These are phyloP conservation scores for Datisca glomerata DNA, from an alignment of 306 rosid species.

Conservation along the genomic window DNA sequence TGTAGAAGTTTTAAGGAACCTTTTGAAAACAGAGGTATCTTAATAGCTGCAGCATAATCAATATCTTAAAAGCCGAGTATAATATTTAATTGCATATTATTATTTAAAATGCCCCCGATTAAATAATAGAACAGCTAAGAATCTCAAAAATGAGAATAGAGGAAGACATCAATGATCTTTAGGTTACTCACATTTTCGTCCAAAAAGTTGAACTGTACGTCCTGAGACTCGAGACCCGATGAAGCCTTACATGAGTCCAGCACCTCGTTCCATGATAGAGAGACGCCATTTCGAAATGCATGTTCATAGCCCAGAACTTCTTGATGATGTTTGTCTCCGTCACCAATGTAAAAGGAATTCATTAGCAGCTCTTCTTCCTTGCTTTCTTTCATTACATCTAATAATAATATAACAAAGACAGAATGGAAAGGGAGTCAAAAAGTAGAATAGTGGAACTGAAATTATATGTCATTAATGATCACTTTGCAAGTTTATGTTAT, in stretches of 20 bases:
- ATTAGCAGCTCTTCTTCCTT: slow-evolving; percentile 17
- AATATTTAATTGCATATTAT: background rate
- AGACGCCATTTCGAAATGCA: slow-evolving; percentile 28
- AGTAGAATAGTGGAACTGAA: too few species aligned
- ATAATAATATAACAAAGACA: too few species aligned
- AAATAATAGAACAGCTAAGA: background rate
- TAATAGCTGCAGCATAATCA: too few species aligned
- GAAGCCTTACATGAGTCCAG: slow-evolving; percentile 25
- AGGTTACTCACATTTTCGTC: slow-evolving; percentile 44
- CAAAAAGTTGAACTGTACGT: slow-evolving; percentile 19
- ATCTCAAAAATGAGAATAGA: background rate
- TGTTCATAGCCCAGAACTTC: slow-evolving; percentile 23
- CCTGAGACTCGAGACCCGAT: slow-evolving; percentile 19
- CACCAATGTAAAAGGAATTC: slow-evolving; percentile 22
- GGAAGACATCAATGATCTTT: background rate
- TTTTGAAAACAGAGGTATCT: background rate
- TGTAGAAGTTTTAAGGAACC: background rate
- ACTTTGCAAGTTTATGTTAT: too few species aligned
- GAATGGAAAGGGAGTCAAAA: too few species aligned
- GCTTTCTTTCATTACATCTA: slow-evolving; percentile 6
- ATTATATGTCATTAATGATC: too few species aligned
- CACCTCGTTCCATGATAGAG: slow-evolving; percentile 44
- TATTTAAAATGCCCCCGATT: slow-evolving; percentile 3
- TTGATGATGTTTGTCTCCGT: slow-evolving; percentile 17
- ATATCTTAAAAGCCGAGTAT: too few species aligned